Base-by-base conservation (phyloP, 495 filamentous ascomycete genomes). In the Hyaloscypha hepaticicola region DNA sequence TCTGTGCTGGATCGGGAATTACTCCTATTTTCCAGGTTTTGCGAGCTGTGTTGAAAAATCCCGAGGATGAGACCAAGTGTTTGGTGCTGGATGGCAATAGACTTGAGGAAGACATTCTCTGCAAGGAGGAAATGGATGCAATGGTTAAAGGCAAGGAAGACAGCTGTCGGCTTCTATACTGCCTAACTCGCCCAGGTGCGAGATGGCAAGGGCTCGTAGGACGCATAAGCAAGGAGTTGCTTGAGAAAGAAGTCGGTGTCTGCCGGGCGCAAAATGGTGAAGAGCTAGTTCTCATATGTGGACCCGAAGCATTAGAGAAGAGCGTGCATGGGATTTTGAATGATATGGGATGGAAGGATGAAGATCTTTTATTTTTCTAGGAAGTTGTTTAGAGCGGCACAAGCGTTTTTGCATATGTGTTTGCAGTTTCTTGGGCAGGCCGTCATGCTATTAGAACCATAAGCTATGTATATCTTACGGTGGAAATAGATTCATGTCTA, bases 21-120 rank as follows among this genome's bases (percentile, higher is more conserved):
- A 98, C 94, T 48, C 94, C 94, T 1, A 90, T 97, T 61, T 96
- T 88, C 77, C 90, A 96, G 66, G 91, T 97, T 1, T 79, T 97
- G 38, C 79, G 91, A 29, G 91, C 91, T 4, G 85, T 95, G 1
- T 49, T 77, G 26, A 38, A 60, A 28, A 82, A 90, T 67, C 61
- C 64, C 3, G 66, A 79, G 11, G 88, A 90, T 72, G 65, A 71
- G 0, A 89, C 87, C 0, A 73, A 69, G 0, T 96, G 93, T 70
- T 71, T 89, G 11, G 82, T 98, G 0, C 77, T 97, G 1, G 81
- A 96, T 70, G 92, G 93, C 0, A 98, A 97, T 70, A 75, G 91
- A 53, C 73, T 82, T 28, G 84, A 91, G 63, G 89, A 90, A 65
- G 94, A 98, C 76, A 96, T 98, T 48, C 78, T 98, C 0, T 91